Evolutionary conservation across 805 yeast species (phyloP), one percentile per base, ranked within the genome.

Genomic region (Suhomyces sp.): DNA sequence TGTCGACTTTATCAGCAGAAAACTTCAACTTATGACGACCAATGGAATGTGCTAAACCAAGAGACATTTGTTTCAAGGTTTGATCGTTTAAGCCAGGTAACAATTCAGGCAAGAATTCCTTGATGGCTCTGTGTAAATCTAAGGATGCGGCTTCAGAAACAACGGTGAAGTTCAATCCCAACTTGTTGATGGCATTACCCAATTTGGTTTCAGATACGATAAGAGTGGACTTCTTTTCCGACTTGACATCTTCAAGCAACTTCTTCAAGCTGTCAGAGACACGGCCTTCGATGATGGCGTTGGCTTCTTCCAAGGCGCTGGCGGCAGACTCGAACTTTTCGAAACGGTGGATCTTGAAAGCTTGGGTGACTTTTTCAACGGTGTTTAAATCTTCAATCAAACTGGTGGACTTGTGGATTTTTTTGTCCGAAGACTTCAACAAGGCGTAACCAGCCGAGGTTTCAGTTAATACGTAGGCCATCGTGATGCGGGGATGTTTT

Each of bases 371-470:
- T 64, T 86, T 84, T 47, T 83, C 95, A 31, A 95, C 79, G 33
- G 86, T 65, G 65, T 85, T 74, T 55, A 90, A 74, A 61, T 88
- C 96, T 46, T 81, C 76, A 48, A 85, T 66, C 50, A 90, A 69
- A 40, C 79, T 61, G 36, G 83, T 63, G 17, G 93, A 81, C 72
- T 90, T 91, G 77, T 91, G 83, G 55, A 93, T 83, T 76, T 91
- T 91, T 75, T 93, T 93, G 76, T 93, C 98, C 46, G 96, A 83
- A 39, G 97, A 96, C 73, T 93, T 93, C 62, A 93, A 79, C 60
- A 93, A 77, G 60, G 98, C 98, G 65, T 93, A 93, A 60, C 98
- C 98, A 35, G 98, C 98, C 46, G 98, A 86, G 48, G 98, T 93
- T 74, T 93, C 98, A 43, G 98, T 85, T 63, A 91, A 79, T 58